A percentile compares a stretch with the other conserved stretches of the same genome.
Evolutionary conservation across 805 yeast genomes (phyloP).

Genomic region (Isabelozyma rhagii): DNA sequence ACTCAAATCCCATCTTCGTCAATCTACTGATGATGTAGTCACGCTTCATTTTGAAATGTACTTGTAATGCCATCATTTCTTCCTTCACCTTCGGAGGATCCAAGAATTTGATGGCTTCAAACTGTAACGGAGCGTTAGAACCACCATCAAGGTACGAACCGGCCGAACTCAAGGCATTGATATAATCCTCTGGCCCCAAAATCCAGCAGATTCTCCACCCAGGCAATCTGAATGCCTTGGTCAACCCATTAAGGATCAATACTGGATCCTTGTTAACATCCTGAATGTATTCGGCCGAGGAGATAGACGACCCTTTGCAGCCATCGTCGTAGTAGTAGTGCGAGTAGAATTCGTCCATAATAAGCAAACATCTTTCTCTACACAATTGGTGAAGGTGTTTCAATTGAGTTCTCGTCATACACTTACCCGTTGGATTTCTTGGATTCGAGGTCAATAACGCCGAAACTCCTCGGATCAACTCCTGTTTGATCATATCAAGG

Average conservation of each 20-base stretch:
- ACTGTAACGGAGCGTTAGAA: slow-evolving; percentile 58
- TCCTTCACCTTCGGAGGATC: slow-evolving; percentile 46
- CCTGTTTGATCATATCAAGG: slow-evolving; percentile 48
- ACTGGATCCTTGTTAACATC: slow-evolving; percentile 61
- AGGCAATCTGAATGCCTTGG: slow-evolving; percentile 60
- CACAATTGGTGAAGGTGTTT: slow-evolving; percentile 50
- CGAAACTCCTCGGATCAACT: slow-evolving; percentile 54
- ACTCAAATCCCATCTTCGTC: slow-evolving; percentile 50
- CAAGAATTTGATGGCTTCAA: slow-evolving; percentile 54
- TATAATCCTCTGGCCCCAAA: slow-evolving; percentile 59
- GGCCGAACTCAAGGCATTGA: slow-evolving; percentile 52
- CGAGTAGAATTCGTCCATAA: slow-evolving; percentile 63
- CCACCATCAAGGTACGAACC: slow-evolving; percentile 64
- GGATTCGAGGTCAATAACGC: slow-evolving; percentile 61
- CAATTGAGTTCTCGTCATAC: slow-evolving; percentile 47
- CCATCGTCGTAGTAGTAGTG: slow-evolving; percentile 55
- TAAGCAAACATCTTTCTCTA: slow-evolving; percentile 50
- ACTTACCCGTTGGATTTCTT: slow-evolving; percentile 59
- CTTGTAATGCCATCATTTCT: slow-evolving; percentile 57
- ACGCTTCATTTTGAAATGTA: slow-evolving; percentile 54
- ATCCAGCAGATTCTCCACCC: slow-evolving; percentile 68
- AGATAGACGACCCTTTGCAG: slow-evolving; percentile 50
- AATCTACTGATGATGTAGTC: slow-evolving; percentile 52
- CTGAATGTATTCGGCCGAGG: slow-evolving; percentile 48
- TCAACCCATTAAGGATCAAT: slow-evolving; percentile 55